Evolutionary conservation across 345 rosid species (phyloP), one percentile per base, ranked within the genome.

Genomic region (Geranium rotundifolium): DNA sequence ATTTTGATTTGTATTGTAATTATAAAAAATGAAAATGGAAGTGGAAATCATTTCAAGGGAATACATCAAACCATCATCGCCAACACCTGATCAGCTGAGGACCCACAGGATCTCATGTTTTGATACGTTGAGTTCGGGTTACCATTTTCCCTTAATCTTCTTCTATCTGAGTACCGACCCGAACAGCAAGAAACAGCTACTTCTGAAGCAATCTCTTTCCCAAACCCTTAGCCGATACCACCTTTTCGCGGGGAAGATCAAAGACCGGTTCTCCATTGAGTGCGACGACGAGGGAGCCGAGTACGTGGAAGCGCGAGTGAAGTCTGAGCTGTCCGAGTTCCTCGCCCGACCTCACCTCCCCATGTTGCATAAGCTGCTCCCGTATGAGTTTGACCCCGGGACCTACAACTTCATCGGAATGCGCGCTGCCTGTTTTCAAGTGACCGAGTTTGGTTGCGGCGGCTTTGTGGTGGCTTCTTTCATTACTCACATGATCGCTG

Each of bases 11-110:
- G n/a, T n/a, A n/a, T n/a, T n/a, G n/a, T n/a, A n/a, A n/a, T n/a
- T n/a, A n/a, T n/a, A n/a, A n/a, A n/a, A n/a, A n/a, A n/a, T n/a
- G 57, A 56, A 71, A 46, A 74, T 72, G 78, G 78, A 80, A 66
- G 74, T 78, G 39, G 60, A 61, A 59, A 63, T 79, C 46, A 23
- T 68, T 57, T 75, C 76, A 49, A 55, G 34, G 31, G 67, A 75
- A 64, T 17, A 62, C 69, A 56, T 82, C 39, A 79, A 73, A 54
- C 84, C 84, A 57, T 73, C 73, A 39, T 65, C 71, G n/a, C 77
- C 77, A 19, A 75, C 82, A 10, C 77, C 80, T 14, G 66, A 41
- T 16, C 76, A 67, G 67, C 69, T 72, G 1, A 72, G 61, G 71
- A 68, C 4, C 65, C 73, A 67, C 67, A 66, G 73, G 62, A 41